Evolutionary conservation across 2,329 filamentous ascomycete genomes (phyloP).

Genomic region (Dryadomyces quercivorus): DNA sequence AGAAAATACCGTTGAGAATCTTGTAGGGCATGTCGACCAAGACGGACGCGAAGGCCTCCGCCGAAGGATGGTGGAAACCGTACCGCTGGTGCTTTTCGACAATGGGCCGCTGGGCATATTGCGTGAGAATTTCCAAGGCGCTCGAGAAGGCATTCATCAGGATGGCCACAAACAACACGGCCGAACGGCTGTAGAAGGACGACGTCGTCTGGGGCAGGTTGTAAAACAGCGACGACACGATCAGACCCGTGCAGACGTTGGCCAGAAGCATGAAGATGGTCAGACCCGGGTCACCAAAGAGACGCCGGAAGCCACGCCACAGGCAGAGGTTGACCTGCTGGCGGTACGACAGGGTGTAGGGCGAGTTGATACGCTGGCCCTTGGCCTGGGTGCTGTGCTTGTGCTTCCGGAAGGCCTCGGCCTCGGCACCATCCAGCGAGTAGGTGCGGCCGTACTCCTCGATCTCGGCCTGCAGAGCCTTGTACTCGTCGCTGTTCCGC

Average conservation of each 20-base stretch:
- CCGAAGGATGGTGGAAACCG: constrained; percentile 78
- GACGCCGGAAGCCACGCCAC: constrained; percentile 64
- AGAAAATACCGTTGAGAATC: constrained; percentile 57
- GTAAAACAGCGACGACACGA: constrained; percentile 72
- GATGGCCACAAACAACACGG: constrained; percentile 77
- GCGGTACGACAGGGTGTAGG: constrained; percentile 66
- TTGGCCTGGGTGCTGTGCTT: constrained; percentile 42
- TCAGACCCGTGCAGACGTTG: constrained; percentile 64
- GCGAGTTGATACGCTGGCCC: constrained; percentile 53
- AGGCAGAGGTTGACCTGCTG: constrained; percentile 72
- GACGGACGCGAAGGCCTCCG: constrained; percentile 82
- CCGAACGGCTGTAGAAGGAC: constrained; percentile 72
- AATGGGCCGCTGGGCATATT: constrained; percentile 82
- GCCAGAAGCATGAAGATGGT: constrained; percentile 56
- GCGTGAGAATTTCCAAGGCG: constrained; percentile 71
- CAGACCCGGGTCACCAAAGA: constrained; percentile 64
- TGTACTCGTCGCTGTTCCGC: constrained; percentile 40
- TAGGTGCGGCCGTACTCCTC: constrained; percentile 40
- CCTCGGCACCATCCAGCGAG: constrained; percentile 39
- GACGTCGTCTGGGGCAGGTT: constrained; percentile 52
- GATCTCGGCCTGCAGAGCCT: constrained; percentile 38
- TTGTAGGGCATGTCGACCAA: constrained; percentile 79
- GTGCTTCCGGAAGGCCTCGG: constrained; percentile 40
- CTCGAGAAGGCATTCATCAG: constrained; percentile 76
- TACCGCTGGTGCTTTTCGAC: constrained; percentile 84